Percentiles rank a stretch among this genome's conserved stretches.
Evolutionary conservation across 23 red algal species (phyloP).

Genomic region (Gracilaria gracilis): DNA sequence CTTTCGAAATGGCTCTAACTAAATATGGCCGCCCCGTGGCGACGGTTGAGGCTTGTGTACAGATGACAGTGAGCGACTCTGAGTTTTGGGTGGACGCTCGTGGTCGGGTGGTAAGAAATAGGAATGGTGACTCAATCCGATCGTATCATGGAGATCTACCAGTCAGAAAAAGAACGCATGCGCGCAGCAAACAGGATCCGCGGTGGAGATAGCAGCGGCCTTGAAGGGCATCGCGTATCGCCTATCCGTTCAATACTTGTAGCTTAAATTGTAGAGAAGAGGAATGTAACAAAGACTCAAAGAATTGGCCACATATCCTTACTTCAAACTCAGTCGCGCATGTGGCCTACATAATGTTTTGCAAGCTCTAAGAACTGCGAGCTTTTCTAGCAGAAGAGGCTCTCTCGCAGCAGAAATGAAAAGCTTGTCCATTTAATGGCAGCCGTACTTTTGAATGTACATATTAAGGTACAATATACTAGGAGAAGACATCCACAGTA

Average conservation of each 20-base stretch:
- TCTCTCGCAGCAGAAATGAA: too few relatives aligned
- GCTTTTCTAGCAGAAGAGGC: too few relatives aligned
- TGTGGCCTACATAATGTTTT: too few relatives aligned
- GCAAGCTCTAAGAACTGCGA: too few relatives aligned
- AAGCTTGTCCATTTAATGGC: too few relatives aligned
- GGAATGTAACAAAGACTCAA: neutral
- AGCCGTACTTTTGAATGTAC: too few relatives aligned
- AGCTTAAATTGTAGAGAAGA: neutral
- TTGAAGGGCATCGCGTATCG: neutral
- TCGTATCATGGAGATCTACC: constrained; percentile 43
- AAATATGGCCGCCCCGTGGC: constrained; percentile 74
- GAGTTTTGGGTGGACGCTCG: constrained; percentile 63
- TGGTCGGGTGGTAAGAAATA: constrained; percentile 56
- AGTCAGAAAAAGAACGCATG: constrained; percentile 57
- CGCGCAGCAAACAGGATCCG: constrained; percentile 35
- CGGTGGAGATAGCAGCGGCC: constrained; percentile 55
- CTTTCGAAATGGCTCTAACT: constrained; percentile 73
- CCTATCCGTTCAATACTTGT: neutral
- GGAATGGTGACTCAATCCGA: constrained; percentile 31
- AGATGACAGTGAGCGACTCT: constrained; percentile 65
- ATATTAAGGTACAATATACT: too few relatives aligned
- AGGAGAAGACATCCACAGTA: too few relatives aligned
- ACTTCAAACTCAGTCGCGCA: too few relatives aligned
- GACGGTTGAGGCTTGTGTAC: constrained; percentile 69
- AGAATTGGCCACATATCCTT: neutral